Base-by-base conservation (phyloP, 768 basidiomycete genomes). In the Pseudohyphozyma bogoriensis region DNA sequence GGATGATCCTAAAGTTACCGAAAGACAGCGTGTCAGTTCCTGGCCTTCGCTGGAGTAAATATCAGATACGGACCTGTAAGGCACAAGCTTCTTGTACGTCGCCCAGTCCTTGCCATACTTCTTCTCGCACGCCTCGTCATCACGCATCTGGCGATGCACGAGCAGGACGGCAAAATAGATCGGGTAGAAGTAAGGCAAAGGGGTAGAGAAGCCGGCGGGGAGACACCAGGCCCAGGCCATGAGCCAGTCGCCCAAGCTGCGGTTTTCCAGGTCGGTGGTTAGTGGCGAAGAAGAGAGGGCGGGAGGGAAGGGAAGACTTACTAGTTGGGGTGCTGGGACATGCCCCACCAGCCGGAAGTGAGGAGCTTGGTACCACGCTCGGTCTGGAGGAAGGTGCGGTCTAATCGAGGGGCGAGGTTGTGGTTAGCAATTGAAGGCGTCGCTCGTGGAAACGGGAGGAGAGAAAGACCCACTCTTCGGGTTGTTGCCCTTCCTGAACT, bases 101-200 rank as follows among this genome's bases (percentile, higher is more conserved):
- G 83, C 79, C 93, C 93, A 97, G 70, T 96, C 92, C 67, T 87
- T 81, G 29, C 92, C 90, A 70, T 99, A 93, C 89, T 96, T 97
- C 70, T 83, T 81, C 71, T 82, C 78, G 73, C 95, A 99, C 29
- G 83, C 82, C 71, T 91, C 90, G 64, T 96, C 92, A 72, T 99
- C 95, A 36, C 95, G 81, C 60, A 76, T 78, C 74, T 96, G 89
- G 59, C 95, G 79, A 75, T 97, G 95, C 36, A 90, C 77, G 60
- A 99, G 84, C 29, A 99, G 81, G 37, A 95, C 81, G 4, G 81
- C 78, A 68, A 99, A 97, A 77, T 95, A 97, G 60, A 78, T 71
- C 32, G 87, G 81, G 71, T 97, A 97, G 77, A 92, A 99, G 77
- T 96, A 92, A 8, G 95, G 92, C 72, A 97, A 81, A 28, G 92